Conservation (phyloP, 768 basidiomycete species). For the Hortiboletus campestris region DNA sequence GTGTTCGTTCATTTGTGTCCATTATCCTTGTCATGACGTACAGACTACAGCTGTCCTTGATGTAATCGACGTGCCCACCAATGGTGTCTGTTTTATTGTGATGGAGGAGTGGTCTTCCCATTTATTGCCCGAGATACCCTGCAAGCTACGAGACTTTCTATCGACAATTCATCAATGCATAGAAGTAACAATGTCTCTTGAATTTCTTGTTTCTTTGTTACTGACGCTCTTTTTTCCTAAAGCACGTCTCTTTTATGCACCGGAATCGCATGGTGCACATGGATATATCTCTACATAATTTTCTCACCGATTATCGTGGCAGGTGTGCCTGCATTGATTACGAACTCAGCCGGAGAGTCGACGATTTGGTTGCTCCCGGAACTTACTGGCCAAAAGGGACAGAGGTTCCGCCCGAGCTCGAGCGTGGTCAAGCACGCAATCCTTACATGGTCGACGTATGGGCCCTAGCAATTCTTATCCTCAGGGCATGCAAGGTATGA, state of each 20-base stretch:
- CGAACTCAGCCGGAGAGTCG: constrained; percentile 60
- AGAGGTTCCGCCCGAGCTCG: constrained; percentile 71
- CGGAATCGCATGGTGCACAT: constrained; percentile 62
- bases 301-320: constrained; percentile 63
- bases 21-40: constrained; percentile 5
- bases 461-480: constrained; percentile 63
- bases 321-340: constrained; percentile 75
- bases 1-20: constrained; percentile 28
- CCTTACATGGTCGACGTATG: constrained; percentile 76
- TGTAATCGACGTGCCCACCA: constrained; percentile 51
- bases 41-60: constrained; percentile 56
- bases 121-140: constrained; percentile 50
- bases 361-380: constrained; percentile 35
- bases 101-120: constrained; percentile 82
- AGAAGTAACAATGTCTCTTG: constrained; percentile 44
- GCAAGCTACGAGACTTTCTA: constrained; percentile 52
- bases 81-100: constrained; percentile 62
- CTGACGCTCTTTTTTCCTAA: constrained; percentile 1
- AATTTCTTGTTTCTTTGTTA: neutral
- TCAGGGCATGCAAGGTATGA: constrained; percentile 63
- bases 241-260: constrained; percentile 77
- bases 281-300: constrained; percentile 68
- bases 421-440: constrained; percentile 45
- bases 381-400: constrained; percentile 52
- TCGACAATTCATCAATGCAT: constrained; percentile 63